These are phyloP conservation scores for Diaporthe citriasiana DNA, from an alignment of 2,329 filamentous ascomycete genomes.

Conservation along the genomic window DNA sequence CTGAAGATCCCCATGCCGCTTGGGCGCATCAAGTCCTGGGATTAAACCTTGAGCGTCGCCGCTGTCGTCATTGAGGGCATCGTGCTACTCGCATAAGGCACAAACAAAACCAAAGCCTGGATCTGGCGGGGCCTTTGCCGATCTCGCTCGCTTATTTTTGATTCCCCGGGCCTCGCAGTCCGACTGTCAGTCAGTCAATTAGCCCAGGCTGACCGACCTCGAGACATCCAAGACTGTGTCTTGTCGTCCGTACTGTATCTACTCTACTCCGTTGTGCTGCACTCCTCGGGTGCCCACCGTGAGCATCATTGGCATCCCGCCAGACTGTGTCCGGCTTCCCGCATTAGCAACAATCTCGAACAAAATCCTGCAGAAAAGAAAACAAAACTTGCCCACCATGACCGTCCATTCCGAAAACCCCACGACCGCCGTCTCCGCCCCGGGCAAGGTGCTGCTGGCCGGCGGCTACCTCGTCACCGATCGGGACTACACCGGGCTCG, in stretches of 20 bases:
- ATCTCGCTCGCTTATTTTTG: constrained; percentile 26
- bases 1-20: constrained; percentile 32
- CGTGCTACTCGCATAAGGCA: constrained; percentile 17
- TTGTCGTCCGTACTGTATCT: constrained; percentile 2
- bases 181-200: background rate
- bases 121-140: constrained; percentile 11
- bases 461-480: constrained; percentile 97
- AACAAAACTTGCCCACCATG: constrained; percentile 17
- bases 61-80: constrained; percentile 38
- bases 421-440: constrained; percentile 81
- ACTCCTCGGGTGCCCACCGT: background rate
- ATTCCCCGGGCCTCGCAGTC: background rate
- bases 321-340: background rate
- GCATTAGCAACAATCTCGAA: background rate
- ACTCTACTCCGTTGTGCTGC: background rate
- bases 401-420: constrained; percentile 46
- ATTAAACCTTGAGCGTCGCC: constrained; percentile 16
- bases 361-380: background rate
- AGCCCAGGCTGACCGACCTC: background rate
- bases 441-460: constrained; percentile 94
- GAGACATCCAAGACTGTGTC: background rate
- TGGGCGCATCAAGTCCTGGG: background rate
- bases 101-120: background rate
- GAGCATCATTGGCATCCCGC: background rate
- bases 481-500: constrained; percentile 82